A percentile compares a stretch with the other conserved stretches of the same genome.
Conservation (phyloP, 352 stramenopile species). For the Elongisporangium prolatum region DNA sequence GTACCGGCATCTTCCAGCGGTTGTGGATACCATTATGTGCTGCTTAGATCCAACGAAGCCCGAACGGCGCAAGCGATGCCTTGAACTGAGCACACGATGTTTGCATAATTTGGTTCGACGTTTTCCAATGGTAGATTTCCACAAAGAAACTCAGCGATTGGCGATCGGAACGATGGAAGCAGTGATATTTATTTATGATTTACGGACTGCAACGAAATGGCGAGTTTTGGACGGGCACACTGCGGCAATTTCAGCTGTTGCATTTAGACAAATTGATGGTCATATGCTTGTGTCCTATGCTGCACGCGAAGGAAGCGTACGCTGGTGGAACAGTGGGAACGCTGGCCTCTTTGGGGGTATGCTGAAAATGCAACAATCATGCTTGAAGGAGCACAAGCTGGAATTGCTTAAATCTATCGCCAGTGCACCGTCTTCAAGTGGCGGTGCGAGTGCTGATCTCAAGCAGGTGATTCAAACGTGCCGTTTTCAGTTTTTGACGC, state of each 20-base stretch:
- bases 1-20: constrained; percentile 74
- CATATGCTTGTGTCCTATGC: constrained; percentile 83
- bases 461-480: constrained; percentile 85
- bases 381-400: constrained; percentile 81
- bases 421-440: constrained; percentile 44
- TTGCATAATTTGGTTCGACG: constrained; percentile 77
- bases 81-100: constrained; percentile 73
- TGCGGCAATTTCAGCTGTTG: constrained; percentile 62
- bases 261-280: constrained; percentile 57
- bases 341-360: constrained; percentile 75
- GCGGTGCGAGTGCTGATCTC: constrained; percentile 54
- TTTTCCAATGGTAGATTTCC: constrained; percentile 88
- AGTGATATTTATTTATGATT: constrained; percentile 86
- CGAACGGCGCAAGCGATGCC: constrained; percentile 69
- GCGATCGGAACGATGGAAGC: constrained; percentile 84
- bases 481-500: constrained; percentile 71
- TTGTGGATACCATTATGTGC: constrained; percentile 84
- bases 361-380: constrained; percentile 87
- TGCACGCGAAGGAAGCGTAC: constrained; percentile 67
- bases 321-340: constrained; percentile 84
- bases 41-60: constrained; percentile 83
- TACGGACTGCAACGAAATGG: constrained; percentile 87
- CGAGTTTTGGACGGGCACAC: constrained; percentile 79
- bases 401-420: constrained; percentile 33
- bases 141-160: constrained; percentile 82